Evolutionary conservation across 352 stramenopile genomes (phyloP).

Genomic region (Pythium dissimile): DNA sequence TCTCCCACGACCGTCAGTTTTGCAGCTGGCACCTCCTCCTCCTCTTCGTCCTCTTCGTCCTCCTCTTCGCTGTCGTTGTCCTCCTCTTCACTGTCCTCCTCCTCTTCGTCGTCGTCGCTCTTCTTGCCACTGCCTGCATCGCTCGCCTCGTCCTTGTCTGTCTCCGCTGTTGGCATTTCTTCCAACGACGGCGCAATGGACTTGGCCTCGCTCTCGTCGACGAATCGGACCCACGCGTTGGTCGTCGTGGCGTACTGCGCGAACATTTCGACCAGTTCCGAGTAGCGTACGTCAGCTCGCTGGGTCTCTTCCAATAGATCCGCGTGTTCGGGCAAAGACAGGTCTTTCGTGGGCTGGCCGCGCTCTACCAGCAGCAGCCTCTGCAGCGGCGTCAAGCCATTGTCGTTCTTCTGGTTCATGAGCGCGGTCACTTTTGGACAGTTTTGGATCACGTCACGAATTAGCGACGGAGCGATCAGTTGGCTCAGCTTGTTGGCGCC

Average conservation of each 20-base stretch:
- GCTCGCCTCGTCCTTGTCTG: background rate
- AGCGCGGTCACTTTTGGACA: conserved; percentile 31
- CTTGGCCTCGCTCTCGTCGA: conserved; percentile 25
- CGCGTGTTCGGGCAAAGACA: conserved; percentile 21
- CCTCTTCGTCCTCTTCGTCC: conserved; percentile 6
- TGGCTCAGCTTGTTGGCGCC: conserved; percentile 20
- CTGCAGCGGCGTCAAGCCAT: conserved; percentile 51
- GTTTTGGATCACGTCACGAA: conserved; percentile 32
- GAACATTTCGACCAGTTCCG: conserved; percentile 47
- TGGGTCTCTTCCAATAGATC: conserved; percentile 37
- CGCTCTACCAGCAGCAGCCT: conserved; percentile 39
- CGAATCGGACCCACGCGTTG: conserved; percentile 36
- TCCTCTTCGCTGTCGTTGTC: conserved; percentile 4
- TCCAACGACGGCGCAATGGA: background rate
- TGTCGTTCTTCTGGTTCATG: conserved; percentile 44
- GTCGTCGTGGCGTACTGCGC: conserved; percentile 32
- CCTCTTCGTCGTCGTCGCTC: conserved; percentile 9
- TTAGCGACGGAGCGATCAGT: conserved; percentile 26
- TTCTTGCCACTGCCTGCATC: conserved; percentile 13
- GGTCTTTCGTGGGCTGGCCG: conserved; percentile 8
- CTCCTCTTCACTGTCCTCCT: conserved; percentile 8
- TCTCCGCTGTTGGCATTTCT: background rate
- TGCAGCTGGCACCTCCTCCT: background rate
- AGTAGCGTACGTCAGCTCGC: conserved; percentile 37
- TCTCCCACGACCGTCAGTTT: background rate